Conservation (phyloP, 139 green algal genomes). For the Auxenochlorella protothecoides region DNA sequence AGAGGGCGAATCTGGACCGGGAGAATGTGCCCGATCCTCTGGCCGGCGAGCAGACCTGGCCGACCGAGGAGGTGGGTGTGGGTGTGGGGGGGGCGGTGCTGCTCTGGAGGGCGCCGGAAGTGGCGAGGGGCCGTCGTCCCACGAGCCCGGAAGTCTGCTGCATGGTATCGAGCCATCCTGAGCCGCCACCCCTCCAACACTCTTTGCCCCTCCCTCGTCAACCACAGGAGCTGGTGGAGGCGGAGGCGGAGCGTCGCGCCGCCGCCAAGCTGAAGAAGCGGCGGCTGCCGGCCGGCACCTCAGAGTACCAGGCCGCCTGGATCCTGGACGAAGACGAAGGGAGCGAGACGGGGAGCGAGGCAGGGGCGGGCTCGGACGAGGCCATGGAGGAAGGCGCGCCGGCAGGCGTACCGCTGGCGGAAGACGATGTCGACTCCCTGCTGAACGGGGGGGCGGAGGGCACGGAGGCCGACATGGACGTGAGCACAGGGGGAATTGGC, state of each 20-base stretch:
- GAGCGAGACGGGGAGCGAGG: background rate
- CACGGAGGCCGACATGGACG: constrained; percentile 31
- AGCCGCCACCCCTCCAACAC: background rate
- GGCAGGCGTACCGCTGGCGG: background rate
- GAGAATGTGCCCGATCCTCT: constrained; percentile 53
- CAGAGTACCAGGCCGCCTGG: constrained; percentile 90
- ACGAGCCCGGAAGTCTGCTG: too few species aligned
- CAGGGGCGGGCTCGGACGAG: too few species aligned
- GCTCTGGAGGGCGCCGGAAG: too few species aligned
- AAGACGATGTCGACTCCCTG: constrained; percentile 10
- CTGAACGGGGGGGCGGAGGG: constrained; percentile 16
- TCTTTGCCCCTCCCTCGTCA: too few species aligned
- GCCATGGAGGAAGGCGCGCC: background rate
- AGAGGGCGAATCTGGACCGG: constrained; percentile 42
- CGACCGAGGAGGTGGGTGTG: constrained; percentile 64
- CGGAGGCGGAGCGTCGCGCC: constrained; percentile 16
- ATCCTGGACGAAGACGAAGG: constrained; percentile 62
- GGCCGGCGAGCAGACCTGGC: constrained; percentile 84
- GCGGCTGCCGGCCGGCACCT: constrained; percentile 63
- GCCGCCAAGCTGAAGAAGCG: constrained; percentile 18
- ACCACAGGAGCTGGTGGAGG: constrained; percentile 26
- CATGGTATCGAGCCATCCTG: background rate
- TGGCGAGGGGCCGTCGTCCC: too few species aligned
- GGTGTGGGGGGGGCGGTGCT: background rate
- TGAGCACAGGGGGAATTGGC: background rate